Evolutionary conservation across 306 rosid genomes (phyloP).

Genomic region (Styphnolobium japonicum): DNA sequence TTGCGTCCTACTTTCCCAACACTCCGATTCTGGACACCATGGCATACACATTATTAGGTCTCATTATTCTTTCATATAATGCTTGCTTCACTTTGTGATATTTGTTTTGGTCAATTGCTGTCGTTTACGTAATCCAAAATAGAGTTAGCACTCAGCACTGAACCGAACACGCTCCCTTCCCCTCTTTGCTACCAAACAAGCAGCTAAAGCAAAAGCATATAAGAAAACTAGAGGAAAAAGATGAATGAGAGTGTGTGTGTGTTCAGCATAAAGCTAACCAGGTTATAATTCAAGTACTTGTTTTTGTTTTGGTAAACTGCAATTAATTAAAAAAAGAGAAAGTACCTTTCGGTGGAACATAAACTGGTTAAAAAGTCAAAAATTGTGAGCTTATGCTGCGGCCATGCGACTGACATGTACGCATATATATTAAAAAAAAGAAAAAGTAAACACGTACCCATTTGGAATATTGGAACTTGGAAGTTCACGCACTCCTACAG

Average conservation of each 20-base stretch:
- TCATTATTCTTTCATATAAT: background rate
- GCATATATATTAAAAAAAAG: background rate
- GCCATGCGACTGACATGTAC: background rate
- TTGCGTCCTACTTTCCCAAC: constrained; percentile 19
- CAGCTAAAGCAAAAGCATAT: background rate
- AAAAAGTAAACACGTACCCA: background rate
- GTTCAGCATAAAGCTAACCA: background rate
- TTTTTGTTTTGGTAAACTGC: background rate
- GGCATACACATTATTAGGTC: background rate
- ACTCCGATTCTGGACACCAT: background rate
- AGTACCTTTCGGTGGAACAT: constrained; percentile 12
- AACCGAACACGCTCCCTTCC: background rate
- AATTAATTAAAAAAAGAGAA: background rate
- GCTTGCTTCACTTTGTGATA: background rate
- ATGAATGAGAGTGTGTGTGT: background rate
- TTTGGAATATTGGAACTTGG: background rate
- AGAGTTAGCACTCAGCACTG: background rate
- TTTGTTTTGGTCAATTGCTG: background rate
- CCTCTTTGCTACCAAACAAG: background rate
- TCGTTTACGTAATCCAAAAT: background rate
- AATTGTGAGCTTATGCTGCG: background rate
- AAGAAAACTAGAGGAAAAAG: background rate
- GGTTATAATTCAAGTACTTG: background rate
- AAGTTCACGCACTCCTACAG: background rate
- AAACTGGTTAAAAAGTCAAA: background rate